A percentile compares a stretch with the other conserved stretches of the same genome.
Conservation (phyloP, 2,329 filamentous ascomycete species). For the Beauveria varroae region DNA sequence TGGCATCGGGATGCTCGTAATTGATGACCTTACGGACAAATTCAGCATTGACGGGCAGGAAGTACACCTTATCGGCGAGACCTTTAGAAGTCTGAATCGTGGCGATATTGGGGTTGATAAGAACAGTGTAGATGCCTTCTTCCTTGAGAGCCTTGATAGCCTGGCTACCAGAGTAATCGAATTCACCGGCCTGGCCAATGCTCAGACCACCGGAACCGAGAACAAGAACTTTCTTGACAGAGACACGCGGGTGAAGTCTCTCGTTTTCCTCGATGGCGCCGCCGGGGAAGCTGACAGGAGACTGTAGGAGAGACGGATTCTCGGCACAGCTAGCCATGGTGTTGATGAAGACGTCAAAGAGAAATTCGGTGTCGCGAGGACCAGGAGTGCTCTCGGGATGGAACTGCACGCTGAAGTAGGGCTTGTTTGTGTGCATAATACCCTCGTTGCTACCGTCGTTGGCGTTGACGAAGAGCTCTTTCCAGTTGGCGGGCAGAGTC, state of each 20-base stretch:
- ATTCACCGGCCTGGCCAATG: slow-evolving; percentile 97
- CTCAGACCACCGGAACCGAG: slow-evolving; percentile 91
- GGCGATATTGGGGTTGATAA: slow-evolving; percentile 99
- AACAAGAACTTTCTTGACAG: slow-evolving; percentile 89
- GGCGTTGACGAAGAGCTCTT: slow-evolving; percentile 93
- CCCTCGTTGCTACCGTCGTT: slow-evolving; percentile 98
- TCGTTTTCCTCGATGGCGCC: slow-evolving; percentile 74
- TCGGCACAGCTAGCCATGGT: slow-evolving; percentile 67
- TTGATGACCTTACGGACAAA: slow-evolving; percentile 97
- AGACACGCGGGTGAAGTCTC: slow-evolving; percentile 66
- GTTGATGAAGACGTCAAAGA: slow-evolving; percentile 94
- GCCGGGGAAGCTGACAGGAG: slow-evolving; percentile 80
- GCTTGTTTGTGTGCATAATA: slow-evolving; percentile 77
- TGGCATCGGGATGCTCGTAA: slow-evolving; percentile 89
- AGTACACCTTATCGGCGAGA: slow-evolving; percentile 97
- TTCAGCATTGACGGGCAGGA: slow-evolving; percentile 91
- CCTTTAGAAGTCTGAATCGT: slow-evolving; percentile 98
- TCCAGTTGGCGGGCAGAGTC: slow-evolving; percentile 72
- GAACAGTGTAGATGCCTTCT: slow-evolving; percentile 93
- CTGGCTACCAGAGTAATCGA: slow-evolving; percentile 97
- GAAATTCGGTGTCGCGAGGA: slow-evolving; percentile 88
- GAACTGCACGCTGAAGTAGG: slow-evolving; percentile 99
- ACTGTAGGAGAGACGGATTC: slow-evolving; percentile 57
- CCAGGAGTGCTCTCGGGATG: slow-evolving; percentile 96
- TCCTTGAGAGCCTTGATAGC: slow-evolving; percentile 98